These are phyloP conservation scores for Theileria sp. DNA, from an alignment of 169 alveolate genomes.

Conservation along the genomic window DNA sequence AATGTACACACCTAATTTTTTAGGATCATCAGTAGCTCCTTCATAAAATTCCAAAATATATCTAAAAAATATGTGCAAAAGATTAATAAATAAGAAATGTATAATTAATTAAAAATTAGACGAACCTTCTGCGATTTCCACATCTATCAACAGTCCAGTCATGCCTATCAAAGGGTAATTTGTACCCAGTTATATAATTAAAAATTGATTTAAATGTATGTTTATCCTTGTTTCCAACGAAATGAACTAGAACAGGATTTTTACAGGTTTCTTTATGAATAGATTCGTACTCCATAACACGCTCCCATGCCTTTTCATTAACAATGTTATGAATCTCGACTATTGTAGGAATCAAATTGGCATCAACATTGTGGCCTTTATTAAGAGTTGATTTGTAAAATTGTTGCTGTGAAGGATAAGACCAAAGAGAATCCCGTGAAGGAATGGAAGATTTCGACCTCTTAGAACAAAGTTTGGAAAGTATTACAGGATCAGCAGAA, in stretches of 20 bases:
- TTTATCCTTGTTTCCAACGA: slow-evolving; percentile 68
- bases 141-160: slow-evolving; percentile 79
- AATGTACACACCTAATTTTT: slow-evolving; percentile 46
- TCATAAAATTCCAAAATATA: slow-evolving; percentile 66
- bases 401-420: slow-evolving; percentile 76
- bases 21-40: slow-evolving; percentile 50
- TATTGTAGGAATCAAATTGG: slow-evolving; percentile 61
- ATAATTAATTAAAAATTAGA: too few relatives aligned
- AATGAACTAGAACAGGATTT: slow-evolving; percentile 68
- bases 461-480: slow-evolving; percentile 24
- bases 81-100: neutral
- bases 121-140: slow-evolving; percentile 72
- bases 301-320: slow-evolving; percentile 78
- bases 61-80: slow-evolving; percentile 4
- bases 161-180: slow-evolving; percentile 75
- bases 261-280: slow-evolving; percentile 59
- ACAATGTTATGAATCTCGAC: slow-evolving; percentile 74
- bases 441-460: slow-evolving; percentile 72
- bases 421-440: slow-evolving; percentile 63
- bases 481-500: neutral
- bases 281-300: slow-evolving; percentile 72
- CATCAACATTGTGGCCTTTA: slow-evolving; percentile 72
- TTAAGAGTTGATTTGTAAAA: slow-evolving; percentile 69
- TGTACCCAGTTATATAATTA: slow-evolving; percentile 66
- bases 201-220: slow-evolving; percentile 67